Conservation (phyloP, 2,329 filamentous ascomycete species). For the Alternaria consortialis region DNA sequence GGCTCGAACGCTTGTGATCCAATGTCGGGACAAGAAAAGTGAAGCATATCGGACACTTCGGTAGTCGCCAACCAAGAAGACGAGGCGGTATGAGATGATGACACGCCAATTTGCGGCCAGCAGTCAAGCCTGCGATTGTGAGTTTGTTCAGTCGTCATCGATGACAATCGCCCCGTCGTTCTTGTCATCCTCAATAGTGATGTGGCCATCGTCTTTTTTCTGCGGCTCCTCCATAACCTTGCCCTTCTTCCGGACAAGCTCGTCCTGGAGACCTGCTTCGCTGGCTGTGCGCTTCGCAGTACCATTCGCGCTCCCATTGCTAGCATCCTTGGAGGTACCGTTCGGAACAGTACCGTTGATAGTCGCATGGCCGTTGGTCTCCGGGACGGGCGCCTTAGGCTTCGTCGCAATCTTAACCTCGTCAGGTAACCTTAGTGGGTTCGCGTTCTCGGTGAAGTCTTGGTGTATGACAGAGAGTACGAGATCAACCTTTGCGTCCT, state of each 20-base stretch:
- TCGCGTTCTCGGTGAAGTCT: constrained; percentile 56
- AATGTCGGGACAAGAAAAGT: not conserved
- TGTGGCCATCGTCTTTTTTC: constrained; percentile 43
- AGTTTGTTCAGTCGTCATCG: constrained; percentile 38
- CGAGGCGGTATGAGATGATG: not conserved
- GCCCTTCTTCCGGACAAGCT: constrained; percentile 50
- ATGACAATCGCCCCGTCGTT: constrained; percentile 50
- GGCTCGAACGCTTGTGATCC: constrained; percentile 1
- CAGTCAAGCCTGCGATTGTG: not conserved
- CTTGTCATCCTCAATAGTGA: constrained; percentile 46
- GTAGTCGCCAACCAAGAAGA: not conserved
- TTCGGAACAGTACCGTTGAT: constrained; percentile 22
- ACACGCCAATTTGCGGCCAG: not conserved
- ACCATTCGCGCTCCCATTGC: constrained; percentile 40
- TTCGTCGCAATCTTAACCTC: constrained; percentile 59
- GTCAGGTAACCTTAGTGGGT: constrained; percentile 63
- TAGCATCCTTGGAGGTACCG: not conserved
- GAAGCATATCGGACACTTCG: not conserved
- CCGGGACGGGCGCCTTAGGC: constrained; percentile 48
- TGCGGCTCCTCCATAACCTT: constrained; percentile 48
- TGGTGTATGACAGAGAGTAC: constrained; percentile 73
- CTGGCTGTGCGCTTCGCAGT: constrained; percentile 56
- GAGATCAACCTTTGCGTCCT: constrained; percentile 80
- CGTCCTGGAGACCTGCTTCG: constrained; percentile 52
- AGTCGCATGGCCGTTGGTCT: constrained; percentile 41